Evolutionary conservation across 2,329 filamentous ascomycete species (phyloP), one percentile per base, ranked within the genome.

Genomic region (Amphichorda felina): DNA sequence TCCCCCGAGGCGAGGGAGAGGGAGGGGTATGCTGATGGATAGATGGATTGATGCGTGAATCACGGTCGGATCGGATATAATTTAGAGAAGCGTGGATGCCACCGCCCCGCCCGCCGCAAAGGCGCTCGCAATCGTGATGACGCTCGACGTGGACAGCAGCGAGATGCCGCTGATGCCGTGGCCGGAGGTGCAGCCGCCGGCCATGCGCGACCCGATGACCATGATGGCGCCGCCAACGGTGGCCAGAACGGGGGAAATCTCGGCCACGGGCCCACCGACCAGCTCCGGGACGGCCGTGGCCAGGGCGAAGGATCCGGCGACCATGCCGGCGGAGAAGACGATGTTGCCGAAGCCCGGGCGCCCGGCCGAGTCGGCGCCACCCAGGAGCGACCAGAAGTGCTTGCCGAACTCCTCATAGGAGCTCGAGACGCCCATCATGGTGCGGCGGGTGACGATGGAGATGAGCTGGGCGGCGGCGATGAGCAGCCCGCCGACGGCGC

Each of bases 111-210:
- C 76, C 1, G 63, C 63, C 1, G 49, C 64, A 57, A 82, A 80
- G 44, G 75, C 68, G 5, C 65, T 57, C 3, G 54, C 66, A 17
- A 80, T 72, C 0, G 73, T 77, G 10, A 82, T 51, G 37, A 80
- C 61, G 46, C 78, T 82, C 8, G 75, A 70, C 4, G 70, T 55
- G 0, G 70, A 75, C 34, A 82, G 57, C 40, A 76, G 57, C n/a
- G 72, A 70, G 47, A 82, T 65, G 0, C 79, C 79, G 39, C 72
- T 79, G 42, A 83, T 75, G 0, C 79, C 79, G 49, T 83, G 79
- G 0, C 79, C 78, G 5, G 73, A 78, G 0, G 78, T 79, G 43
- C 79, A 83, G 0, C 79, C 79, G 2, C 75, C 76, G 0, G 72
- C 77, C 37, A 81, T 48, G 33, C 76, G 66, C 2, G 75, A 63